Evolutionary conservation across 768 basidiomycete species (phyloP), one percentile per base, ranked within the genome.

Genomic region (Macrocybe gigantea): DNA sequence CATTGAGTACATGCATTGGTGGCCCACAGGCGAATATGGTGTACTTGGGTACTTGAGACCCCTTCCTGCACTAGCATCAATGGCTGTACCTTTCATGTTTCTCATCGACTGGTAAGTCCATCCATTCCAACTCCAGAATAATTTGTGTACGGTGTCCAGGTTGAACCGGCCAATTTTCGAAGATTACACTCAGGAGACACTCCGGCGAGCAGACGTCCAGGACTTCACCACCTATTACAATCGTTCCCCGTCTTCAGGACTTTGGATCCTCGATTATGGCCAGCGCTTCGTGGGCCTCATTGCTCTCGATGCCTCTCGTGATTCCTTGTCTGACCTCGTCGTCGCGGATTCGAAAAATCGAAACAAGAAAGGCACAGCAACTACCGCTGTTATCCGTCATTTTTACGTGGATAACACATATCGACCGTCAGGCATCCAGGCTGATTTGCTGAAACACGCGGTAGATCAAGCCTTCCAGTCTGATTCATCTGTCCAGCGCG

Each of bases 381-480:
- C 63, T 37, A 69, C 71, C n/a, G 88, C 82, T 8, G 65, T 71
- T 12, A 80, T 91, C 54, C 82, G 86, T 31, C 88, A 91, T 60
- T 83, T 89, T 63, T 83, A 78, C 55, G 76, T 86, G 22, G 83
- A 87, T 36, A 82, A 83, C 53, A 68, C 66, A 11, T 90, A 79
- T 56, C 77, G 85, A 43, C 54, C 55, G 6, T 64, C 76, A 15
- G 69, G 69, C 9, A 70, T 86, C 38, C 85, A 89, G 58, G 65
- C 78, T 12, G 88, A 90, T 58, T 60, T 91, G 30, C 66, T 91
- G 6, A 58, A 68, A n/a, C 71, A 79, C 57, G 85, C 83, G 0
- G 59, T 82, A 22, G 60, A 68, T 32, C 71, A 75, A 47, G 77
- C 80, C n/a, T 88, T 91, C 60, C 60, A 67, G 9, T 56, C 64